These are phyloP conservation scores for Collybia sordida DNA, from an alignment of 768 basidiomycete species.

Conservation along the genomic window DNA sequence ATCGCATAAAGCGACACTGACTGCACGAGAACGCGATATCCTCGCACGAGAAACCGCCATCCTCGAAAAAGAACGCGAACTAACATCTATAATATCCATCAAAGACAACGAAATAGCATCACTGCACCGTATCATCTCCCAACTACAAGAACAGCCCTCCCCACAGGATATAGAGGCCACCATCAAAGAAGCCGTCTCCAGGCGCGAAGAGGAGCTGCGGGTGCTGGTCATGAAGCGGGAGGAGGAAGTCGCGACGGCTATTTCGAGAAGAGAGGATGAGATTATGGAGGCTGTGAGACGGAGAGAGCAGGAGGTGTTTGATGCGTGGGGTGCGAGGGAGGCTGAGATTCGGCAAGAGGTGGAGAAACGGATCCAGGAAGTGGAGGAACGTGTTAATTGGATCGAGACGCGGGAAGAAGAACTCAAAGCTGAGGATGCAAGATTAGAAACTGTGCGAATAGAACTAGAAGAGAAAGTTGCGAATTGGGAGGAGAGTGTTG, in stretches of 20 bases:
- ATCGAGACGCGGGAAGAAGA: slow-evolving; percentile 52
- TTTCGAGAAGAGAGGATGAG: slow-evolving; percentile 67
- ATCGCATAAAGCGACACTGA: slow-evolving; percentile 53
- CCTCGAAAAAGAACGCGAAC: slow-evolving; percentile 52
- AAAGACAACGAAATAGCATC: slow-evolving; percentile 62
- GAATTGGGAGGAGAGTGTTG: slow-evolving; percentile 35
- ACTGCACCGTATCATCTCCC: slow-evolving; percentile 45
- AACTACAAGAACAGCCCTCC: slow-evolving; percentile 30
- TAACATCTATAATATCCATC: slow-evolving; percentile 44
- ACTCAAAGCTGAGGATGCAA: slow-evolving; percentile 47
- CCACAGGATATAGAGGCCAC: slow-evolving; percentile 41
- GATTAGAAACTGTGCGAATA: slow-evolving; percentile 42
- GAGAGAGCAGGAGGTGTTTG: slow-evolving; percentile 62
- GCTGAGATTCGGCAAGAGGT: slow-evolving; percentile 51
- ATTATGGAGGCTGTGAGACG: slow-evolving; percentile 65
- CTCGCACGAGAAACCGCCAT: slow-evolving; percentile 53
- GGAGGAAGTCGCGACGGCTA: slow-evolving; percentile 65
- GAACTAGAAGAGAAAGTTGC: slow-evolving; percentile 53
- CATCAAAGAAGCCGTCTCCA: slow-evolving; percentile 56
- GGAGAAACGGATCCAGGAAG: slow-evolving; percentile 42
- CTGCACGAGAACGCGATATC: slow-evolving; percentile 66
- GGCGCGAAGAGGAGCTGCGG: slow-evolving; percentile 70
- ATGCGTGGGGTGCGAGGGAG: slow-evolving; percentile 58
- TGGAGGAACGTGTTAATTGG: slow-evolving; percentile 52
- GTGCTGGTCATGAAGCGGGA: slow-evolving; percentile 65